These are phyloP conservation scores for Hippophae gyantsensis DNA, from an alignment of 306 rosid species.

Conservation along the genomic window DNA sequence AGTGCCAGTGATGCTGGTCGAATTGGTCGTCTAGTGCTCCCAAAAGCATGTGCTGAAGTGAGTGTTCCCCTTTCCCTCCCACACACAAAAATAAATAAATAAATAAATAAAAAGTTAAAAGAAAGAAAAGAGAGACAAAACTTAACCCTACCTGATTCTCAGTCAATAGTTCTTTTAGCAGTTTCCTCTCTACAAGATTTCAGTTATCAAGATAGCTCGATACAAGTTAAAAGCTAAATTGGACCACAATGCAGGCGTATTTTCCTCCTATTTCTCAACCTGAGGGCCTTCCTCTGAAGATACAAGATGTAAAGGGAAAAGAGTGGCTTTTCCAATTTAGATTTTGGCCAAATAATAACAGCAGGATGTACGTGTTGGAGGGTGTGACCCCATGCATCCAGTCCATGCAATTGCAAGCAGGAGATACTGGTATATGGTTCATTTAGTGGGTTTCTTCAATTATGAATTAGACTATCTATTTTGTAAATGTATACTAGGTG, in stretches of 20 bases:
- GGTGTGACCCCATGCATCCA: conserved; percentile 99
- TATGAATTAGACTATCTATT: background rate
- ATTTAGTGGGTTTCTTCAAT: conserved; percentile 1
- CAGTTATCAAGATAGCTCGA: background rate
- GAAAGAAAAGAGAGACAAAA: too few species aligned
- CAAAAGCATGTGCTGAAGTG: conserved; percentile 99
- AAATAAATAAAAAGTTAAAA: too few species aligned
- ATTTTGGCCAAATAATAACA: conserved; percentile 99
- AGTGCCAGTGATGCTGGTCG: conserved; percentile 99
- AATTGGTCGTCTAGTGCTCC: conserved; percentile 95
- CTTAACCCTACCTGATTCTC: too few species aligned
- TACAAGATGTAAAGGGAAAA: conserved; percentile 95
- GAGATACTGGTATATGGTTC: conserved; percentile 72
- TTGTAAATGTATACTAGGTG: background rate
- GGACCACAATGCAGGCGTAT: conserved; percentile 67
- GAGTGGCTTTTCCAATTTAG: conserved; percentile 99
- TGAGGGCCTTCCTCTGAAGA: conserved; percentile 94
- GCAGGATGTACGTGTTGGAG: conserved; percentile 99
- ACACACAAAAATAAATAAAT: too few species aligned
- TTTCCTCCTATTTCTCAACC: conserved; percentile 98
- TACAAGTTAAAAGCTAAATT: conserved; percentile 13
- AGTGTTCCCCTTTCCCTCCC: conserved; percentile 9
- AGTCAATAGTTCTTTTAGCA: background rate
- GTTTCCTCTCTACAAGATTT: background rate
- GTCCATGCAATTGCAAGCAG: conserved; percentile 99